phyloP scores from a whole-genome alignment of 208 protist genomes.

The Leishmania turanica region DNA sequence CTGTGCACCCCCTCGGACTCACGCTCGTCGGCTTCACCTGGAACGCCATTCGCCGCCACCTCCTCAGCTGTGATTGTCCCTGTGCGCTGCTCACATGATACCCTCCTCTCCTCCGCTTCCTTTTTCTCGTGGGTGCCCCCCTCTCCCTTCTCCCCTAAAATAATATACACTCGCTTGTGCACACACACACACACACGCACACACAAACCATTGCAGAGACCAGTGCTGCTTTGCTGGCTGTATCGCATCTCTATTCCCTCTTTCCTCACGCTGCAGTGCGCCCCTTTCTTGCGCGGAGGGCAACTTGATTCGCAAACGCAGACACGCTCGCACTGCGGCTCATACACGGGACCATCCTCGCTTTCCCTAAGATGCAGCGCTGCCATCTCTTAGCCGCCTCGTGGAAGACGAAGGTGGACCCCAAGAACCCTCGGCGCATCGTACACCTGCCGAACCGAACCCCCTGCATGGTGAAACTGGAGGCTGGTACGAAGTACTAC shows the following conservation, averaged over 20 bases:
- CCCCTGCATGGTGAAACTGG: constrained; percentile 48
- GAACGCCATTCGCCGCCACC: background rate
- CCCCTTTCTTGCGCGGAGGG: background rate
- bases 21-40: background rate
- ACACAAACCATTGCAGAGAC: background rate
- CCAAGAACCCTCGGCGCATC: constrained; percentile 54
- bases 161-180: background rate
- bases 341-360: background rate
- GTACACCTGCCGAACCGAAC: constrained; percentile 48
- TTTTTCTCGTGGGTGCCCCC: background rate
- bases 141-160: background rate
- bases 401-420: constrained; percentile 80
- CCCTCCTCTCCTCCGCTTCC: background rate
- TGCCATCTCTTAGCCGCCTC: constrained; percentile 44
- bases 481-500: constrained; percentile 78
- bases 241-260: background rate
- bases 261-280: background rate
- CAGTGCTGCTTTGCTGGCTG: background rate
- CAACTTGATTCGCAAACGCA: background rate
- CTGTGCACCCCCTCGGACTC: background rate
- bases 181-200: background rate
- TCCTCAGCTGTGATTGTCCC: background rate
- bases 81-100: background rate
- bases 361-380: constrained; percentile 29
- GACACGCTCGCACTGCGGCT: background rate